These are phyloP conservation scores for Boletus smithii DNA, from an alignment of 1,284 basidiomycete species.

Conservation along the genomic window DNA sequence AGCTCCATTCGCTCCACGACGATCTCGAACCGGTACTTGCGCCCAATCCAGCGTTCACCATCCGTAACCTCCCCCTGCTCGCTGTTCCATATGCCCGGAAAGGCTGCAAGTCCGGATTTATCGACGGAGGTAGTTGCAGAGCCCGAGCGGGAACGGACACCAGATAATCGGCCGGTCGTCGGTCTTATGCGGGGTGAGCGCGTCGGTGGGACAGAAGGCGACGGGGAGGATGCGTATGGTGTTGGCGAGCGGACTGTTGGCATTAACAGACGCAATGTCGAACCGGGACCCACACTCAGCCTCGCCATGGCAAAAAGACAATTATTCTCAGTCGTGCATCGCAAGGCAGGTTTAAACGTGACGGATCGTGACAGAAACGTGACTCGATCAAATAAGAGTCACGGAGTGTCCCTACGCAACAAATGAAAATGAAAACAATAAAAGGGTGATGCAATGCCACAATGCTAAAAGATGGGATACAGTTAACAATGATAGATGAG, in stretches of 20 bases:
- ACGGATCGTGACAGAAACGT: conserved; percentile 15
- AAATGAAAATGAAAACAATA: neutral
- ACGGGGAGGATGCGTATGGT: neutral
- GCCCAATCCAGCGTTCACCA: conserved; percentile 40
- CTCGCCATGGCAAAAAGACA: no score
- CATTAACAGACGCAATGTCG: conserved; percentile 23
- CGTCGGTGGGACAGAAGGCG: conserved; percentile 10
- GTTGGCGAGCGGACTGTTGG: conserved; percentile 31
- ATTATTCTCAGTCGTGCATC: neutral
- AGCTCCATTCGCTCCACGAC: conserved; percentile 45
- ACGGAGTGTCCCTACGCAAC: conserved; percentile 2
- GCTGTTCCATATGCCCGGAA: conserved; percentile 2
- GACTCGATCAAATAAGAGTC: conserved; percentile 8
- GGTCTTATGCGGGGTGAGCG: conserved; percentile 30
- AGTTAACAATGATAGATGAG: conserved; percentile 11
- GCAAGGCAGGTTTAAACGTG: conserved; percentile 7
- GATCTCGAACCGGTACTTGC: conserved; percentile 42
- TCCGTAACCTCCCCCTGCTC: conserved; percentile 20
- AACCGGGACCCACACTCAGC: no score
- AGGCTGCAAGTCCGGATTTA: conserved; percentile 11
- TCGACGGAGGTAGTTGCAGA: conserved; percentile 26
- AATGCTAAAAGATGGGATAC: conserved; percentile 19
- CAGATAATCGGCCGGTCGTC: conserved; percentile 24
- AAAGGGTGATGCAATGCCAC: conserved; percentile 13
- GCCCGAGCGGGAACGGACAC: conserved; percentile 33